Percentiles rank a stretch among this genome's conserved stretches.
These are phyloP conservation scores for Coleophoma cylindrospora DNA, from an alignment of 2,329 filamentous ascomycete genomes.

Conservation along the genomic window DNA sequence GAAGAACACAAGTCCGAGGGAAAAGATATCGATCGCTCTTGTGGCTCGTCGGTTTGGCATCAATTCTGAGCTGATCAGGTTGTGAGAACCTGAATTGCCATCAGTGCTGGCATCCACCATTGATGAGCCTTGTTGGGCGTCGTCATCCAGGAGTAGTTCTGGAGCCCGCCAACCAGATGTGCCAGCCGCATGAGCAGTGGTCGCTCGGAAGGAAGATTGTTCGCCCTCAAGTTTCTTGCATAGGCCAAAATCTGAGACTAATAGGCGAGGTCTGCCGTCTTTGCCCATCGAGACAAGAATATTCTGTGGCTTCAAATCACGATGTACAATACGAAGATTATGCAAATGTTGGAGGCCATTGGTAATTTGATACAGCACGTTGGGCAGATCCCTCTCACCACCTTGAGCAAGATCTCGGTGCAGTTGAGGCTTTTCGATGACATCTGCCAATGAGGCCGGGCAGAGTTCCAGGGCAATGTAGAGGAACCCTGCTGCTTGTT, in stretches of 20 bases:
- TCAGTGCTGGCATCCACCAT: slow-evolving; percentile 48
- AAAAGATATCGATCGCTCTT: slow-evolving; percentile 95
- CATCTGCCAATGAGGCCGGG: slow-evolving; percentile 86
- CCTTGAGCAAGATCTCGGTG: slow-evolving; percentile 67
- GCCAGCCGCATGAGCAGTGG: slow-evolving; percentile 86
- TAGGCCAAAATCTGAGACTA: slow-evolving; percentile 96
- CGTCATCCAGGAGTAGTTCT: slow-evolving; percentile 81
- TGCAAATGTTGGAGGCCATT: slow-evolving; percentile 87
- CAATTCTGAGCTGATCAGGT: slow-evolving; percentile 51
- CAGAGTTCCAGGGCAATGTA: slow-evolving; percentile 96
- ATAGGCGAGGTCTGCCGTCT: slow-evolving; percentile 68
- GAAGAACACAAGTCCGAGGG: slow-evolving; percentile 94
- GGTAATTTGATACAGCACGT: slow-evolving; percentile 82
- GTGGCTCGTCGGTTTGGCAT: slow-evolving; percentile 75
- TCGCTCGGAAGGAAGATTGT: slow-evolving; percentile 90
- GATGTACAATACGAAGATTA: slow-evolving; percentile 88
- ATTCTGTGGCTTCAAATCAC: slow-evolving; percentile 96
- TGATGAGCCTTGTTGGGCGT: slow-evolving; percentile 45
- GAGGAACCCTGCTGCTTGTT: slow-evolving; percentile 81
- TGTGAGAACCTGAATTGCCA: slow-evolving; percentile 51
- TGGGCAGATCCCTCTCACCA: slow-evolving; percentile 70
- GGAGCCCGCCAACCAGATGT: slow-evolving; percentile 96
- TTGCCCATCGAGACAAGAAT: slow-evolving; percentile 79
- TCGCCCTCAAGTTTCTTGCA: slow-evolving; percentile 96
- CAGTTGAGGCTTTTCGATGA: slow-evolving; percentile 70